Base-by-base conservation (phyloP, 371 early-diverging fungal genomes). In the Syncephalastrum contaminatum region DNA sequence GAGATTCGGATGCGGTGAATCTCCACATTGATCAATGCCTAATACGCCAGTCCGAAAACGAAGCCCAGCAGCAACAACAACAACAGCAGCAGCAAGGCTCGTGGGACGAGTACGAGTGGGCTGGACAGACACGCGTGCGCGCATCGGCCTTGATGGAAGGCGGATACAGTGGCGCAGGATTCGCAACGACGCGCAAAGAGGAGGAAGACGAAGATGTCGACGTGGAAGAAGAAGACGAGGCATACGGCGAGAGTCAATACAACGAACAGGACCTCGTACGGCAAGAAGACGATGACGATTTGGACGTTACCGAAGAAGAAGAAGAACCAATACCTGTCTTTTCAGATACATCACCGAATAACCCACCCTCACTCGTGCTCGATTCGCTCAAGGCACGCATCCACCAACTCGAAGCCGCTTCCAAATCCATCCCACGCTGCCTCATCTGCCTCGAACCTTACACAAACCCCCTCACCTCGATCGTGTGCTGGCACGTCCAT, bases 401-500 rank as follows among this genome's bases (percentile, higher is more conserved):
- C 19, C 82, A 81, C 39, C 81, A 88, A 56, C 70, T 92, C 64
- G 83, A 89, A 60, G 53, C 66, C 13, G 69, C 76, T 5, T 64
- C 82, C 13, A 70, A 75, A 24, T 75, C 80, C 5, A 69, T 72
- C 14, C 87, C 80, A 1, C 81, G 83, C 48, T 95, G 95, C 68
- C 69, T 91, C 15, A 88, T 94, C 12, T 95, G 95, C 62, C 68
- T 90, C n/a, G 92, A 90, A 43, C 75, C 84, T 0, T 92, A 88
- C 70, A 76, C 75, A 15, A 75, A 76, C 13, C 94, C 94, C 0
- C 61, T 91, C 16, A 81, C 84, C 1, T 92, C 93, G 0, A 87
- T 91, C 48, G 81, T 86, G 13, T 95, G 95, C 66, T 95, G 95
- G 96, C 96, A 95, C 76, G 96, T 94, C 4, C 89, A 92, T 53